Base-by-base conservation (phyloP, 257 asterid genomes). In the Linaria vulgaris region DNA sequence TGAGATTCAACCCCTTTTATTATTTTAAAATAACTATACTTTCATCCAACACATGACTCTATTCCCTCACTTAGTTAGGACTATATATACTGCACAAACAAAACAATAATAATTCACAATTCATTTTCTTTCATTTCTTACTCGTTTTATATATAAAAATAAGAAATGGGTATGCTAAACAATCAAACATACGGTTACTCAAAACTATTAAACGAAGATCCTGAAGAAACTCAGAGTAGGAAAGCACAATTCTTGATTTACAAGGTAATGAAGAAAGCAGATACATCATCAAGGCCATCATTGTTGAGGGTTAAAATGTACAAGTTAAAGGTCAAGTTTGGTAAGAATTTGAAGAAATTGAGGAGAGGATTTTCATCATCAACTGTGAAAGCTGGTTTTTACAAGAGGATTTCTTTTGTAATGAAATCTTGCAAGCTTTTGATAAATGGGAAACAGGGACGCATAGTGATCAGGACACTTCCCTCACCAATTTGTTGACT, bases 211-310 rank as follows among this genome's bases (percentile, higher is more conserved):
- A 73, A 38, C 3, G 90, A 83, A 60, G 97, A 90, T 59, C 79
- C 78, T 0, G 95, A 87, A 10, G 97, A 87, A 20, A 41, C 46
- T 39, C 69, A 56, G 69, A 89, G 79, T 41, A 61, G 96, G 15
- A 55, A 39, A 55, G 90, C 97, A 1, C 96, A 87, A 58, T 87
- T 85, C 85, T 74, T 90, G 88, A 90, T 90, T 23, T 83, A 85
- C 83, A 85, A 83, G 79, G 62, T 80, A 14, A 41, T 90, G 74
- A 65, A 78, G 71, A 80, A 69, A 63, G 88, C 78, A 11, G 96
- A 90, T 56, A 25, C 53, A 7, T 69, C 50, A 64, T 57, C 63
- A 12, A 75, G 79, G 53, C 85, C 85, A 0, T 79, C 96, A 1
- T 85, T 90, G 90, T 15, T 83, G 67, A 78, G 80, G 50, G 90